Evolutionary conservation across 805 yeast genomes (phyloP).

Genomic region (Kuraishia borneana): DNA sequence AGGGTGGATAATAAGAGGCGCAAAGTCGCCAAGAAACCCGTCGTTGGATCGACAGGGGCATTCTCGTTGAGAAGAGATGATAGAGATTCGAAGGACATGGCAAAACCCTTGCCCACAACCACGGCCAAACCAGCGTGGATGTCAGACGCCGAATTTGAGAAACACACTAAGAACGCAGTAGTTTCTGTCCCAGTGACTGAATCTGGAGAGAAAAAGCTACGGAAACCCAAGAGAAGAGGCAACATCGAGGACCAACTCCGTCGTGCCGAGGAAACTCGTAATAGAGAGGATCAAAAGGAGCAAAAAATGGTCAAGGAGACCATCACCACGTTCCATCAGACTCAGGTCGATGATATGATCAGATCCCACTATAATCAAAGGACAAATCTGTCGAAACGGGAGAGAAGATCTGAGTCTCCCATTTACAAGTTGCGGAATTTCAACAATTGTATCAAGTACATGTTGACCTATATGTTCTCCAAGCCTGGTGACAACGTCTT

Average conservation of each 20-base stretch:
- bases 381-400: constrained; percentile 53
- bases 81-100: background rate
- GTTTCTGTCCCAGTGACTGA: background rate
- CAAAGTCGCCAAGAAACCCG: background rate
- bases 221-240: constrained; percentile 17
- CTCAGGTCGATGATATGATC: constrained; percentile 51
- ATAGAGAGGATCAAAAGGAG: constrained; percentile 19
- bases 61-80: constrained; percentile 1
- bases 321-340: constrained; percentile 8
- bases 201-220: constrained; percentile 8
- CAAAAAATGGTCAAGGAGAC: constrained; percentile 9
- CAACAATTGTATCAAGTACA: constrained; percentile 86
- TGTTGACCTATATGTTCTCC: constrained; percentile 63
- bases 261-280: constrained; percentile 15
- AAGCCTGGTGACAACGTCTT: constrained; percentile 45
- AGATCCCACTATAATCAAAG: constrained; percentile 80
- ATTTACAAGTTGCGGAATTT: constrained; percentile 80
- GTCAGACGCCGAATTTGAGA: constrained; percentile 16
- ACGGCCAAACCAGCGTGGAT: constrained; percentile 21
- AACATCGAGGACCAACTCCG: constrained; percentile 9
- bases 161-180: constrained; percentile 8
- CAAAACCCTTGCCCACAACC: constrained; percentile 1
- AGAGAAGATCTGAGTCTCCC: constrained; percentile 63
- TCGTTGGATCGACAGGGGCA: background rate
- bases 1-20: background rate